Base-by-base conservation (phyloP, 305 asterid genomes). In the Salvia sclarea region DNA sequence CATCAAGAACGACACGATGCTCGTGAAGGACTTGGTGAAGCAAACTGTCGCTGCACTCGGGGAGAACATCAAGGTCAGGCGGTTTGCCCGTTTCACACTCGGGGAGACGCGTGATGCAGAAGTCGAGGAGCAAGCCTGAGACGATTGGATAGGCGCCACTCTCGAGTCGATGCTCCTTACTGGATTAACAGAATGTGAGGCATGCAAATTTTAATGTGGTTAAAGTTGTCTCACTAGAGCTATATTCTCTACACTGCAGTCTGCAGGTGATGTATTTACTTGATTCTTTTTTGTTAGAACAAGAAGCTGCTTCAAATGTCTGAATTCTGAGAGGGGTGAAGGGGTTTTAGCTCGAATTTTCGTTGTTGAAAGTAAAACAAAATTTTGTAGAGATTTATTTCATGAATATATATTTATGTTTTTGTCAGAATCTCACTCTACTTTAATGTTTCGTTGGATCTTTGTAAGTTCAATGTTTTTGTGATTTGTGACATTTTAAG, bases 11-110 rank as follows among this genome's bases (percentile, higher is more conserved):
- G 97, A 91, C 58, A 58, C 81, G 21, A 20, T 91, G 64, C 72
- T 86, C 54, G 95, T 94, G 76, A 94, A 89, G 77, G 98, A 91
- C 47, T 74, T 89, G 86, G 92, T 94, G 28, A 94, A 89, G 88
- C 97, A 88, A 79, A 94, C 95, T 13, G 91, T 94, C 55, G 97
- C 97, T 10, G 79, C 85, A 9, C 79, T 91, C 10, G 99, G 97
- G 73, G 99, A 94, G 83, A 94, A 94, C 83, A 82, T 94, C 37
- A 94, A 94, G 50, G 95, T 91, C 16, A 83, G 97, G 74, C 84
- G 96, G 77, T 87, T 94, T 20, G 78, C 84, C 68, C 85, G 95
- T n/a, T 94, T 89, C 75, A 91, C 96, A 11, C 93, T 91, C 20
- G 97, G 99, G 4, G 90, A 89, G 80, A 71, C 72, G 8, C 76